Percentiles rank a stretch among this genome's conserved stretches.
Evolutionary conservation across 2,329 filamentous ascomycete species (phyloP).

Genomic region (Exophiala bonariae): DNA sequence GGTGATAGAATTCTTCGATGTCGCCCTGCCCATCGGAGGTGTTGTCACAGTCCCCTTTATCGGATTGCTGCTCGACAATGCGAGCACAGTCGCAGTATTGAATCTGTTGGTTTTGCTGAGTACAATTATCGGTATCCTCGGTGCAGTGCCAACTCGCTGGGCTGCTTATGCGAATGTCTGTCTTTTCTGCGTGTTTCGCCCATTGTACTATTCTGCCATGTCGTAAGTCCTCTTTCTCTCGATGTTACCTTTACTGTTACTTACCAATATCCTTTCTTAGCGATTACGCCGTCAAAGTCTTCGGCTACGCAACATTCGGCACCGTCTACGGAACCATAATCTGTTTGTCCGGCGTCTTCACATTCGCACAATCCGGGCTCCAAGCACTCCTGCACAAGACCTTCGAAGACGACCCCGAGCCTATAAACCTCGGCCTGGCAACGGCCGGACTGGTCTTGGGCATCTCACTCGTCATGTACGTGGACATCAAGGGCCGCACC

Average conservation of each 20-base stretch:
- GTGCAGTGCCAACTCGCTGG: conserved; percentile 69
- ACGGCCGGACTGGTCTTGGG: conserved; percentile 65
- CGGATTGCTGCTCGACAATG: conserved; percentile 74
- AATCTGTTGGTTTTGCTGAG: conserved; percentile 68
- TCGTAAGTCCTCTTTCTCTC: conserved; percentile 52
- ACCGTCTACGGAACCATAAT: conserved; percentile 91
- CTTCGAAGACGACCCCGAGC: conserved; percentile 72
- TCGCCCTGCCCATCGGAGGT: conserved; percentile 77
- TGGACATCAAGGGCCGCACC: conserved; percentile 51
- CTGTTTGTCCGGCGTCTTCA: conserved; percentile 77
- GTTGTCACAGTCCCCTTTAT: conserved; percentile 82
- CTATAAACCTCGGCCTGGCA: conserved; percentile 72
- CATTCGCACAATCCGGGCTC: conserved; percentile 77
- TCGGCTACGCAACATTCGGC: conserved; percentile 87
- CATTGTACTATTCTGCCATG: conserved; percentile 88
- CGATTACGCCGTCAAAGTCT: conserved; percentile 88
- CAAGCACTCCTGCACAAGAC: conserved; percentile 74
- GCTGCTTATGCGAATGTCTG: conserved; percentile 73
- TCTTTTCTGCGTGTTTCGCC: conserved; percentile 83
- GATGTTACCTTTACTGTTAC: too few species aligned
- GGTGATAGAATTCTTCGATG: conserved; percentile 82
- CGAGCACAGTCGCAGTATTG: conserved; percentile 71
- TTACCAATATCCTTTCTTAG: too few species aligned
- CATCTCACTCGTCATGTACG: conserved; percentile 64
- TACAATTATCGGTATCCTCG: conserved; percentile 73